Evolutionary conservation across 2,329 filamentous ascomycete genomes (phyloP).

Genomic region (Fusarium scirpi): DNA sequence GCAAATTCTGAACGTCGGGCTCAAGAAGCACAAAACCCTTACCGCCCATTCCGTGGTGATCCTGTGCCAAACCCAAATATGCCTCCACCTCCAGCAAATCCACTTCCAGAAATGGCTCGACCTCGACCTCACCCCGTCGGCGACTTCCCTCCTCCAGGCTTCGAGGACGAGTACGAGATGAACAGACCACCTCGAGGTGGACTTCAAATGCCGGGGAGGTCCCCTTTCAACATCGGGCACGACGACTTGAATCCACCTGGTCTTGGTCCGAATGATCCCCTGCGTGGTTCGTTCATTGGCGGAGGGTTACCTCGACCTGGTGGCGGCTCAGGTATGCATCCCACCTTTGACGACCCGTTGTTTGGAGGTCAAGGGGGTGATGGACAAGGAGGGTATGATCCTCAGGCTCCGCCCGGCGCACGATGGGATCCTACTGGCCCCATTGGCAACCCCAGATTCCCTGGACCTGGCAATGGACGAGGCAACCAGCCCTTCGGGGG

Average conservation of each 20-base stretch:
- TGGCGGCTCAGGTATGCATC: constrained; percentile 88
- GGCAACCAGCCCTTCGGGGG: constrained; percentile 57
- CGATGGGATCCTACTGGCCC: constrained; percentile 90
- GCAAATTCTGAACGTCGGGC: constrained; percentile 56
- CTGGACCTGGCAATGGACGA: constrained; percentile 57
- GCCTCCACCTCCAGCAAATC: constrained; percentile 75
- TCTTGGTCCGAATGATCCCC: constrained; percentile 85
- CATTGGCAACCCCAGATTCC: constrained; percentile 63
- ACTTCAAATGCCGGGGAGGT: constrained; percentile 57
- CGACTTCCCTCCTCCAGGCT: constrained; percentile 87
- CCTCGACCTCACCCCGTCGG: constrained; percentile 72
- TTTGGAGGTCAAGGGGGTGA: constrained; percentile 66
- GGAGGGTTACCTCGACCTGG: constrained; percentile 69
- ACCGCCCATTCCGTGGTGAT: constrained; percentile 52
- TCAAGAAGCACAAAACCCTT: constrained; percentile 54
- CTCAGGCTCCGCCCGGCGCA: constrained; percentile 86
- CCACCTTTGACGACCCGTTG: constrained; percentile 91
- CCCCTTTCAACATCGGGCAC: constrained; percentile 80
- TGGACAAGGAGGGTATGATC: constrained; percentile 59
- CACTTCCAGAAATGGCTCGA: constrained; percentile 68
- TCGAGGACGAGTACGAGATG: constrained; percentile 93
- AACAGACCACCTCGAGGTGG: constrained; percentile 65
- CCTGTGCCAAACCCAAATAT: constrained; percentile 68
- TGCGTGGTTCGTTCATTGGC: constrained; percentile 74
- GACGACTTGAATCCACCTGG: constrained; percentile 90